Evolutionary conservation across 805 yeast genomes (phyloP).

Genomic region (Scheffersomyces spartinae): DNA sequence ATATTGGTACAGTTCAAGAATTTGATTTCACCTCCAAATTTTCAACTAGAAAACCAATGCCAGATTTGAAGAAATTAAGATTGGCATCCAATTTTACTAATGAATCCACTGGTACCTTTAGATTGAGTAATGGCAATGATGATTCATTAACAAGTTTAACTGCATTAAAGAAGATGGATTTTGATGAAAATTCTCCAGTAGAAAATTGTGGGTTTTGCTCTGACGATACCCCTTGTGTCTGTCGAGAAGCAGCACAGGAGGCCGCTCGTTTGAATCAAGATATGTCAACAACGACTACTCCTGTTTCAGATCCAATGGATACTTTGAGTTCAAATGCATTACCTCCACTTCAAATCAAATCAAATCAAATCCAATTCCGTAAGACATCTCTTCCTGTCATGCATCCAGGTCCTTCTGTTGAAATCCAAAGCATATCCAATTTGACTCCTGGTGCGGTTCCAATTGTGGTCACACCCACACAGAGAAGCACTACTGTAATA

Average conservation of each 20-base stretch:
- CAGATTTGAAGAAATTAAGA: slow-evolving; percentile 22
- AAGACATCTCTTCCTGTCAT: slow-evolving; percentile 40
- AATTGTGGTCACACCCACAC: slow-evolving; percentile 14
- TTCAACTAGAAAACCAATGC: slow-evolving; percentile 22
- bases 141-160: slow-evolving; percentile 2
- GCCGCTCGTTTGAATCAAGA: slow-evolving; percentile 25
- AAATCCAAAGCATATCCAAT: slow-evolving; percentile 33
- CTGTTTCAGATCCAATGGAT: too few species aligned
- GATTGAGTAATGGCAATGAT: slow-evolving; percentile 2
- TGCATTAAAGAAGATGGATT: slow-evolving; percentile 6
- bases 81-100: slow-evolving; percentile 3
- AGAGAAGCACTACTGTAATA: slow-evolving; percentile 5
- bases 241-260: slow-evolving; percentile 64
- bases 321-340: too few species aligned
- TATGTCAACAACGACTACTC: too few species aligned
- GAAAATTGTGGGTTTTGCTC: slow-evolving; percentile 92
- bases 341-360: slow-evolving; percentile 30
- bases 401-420: slow-evolving; percentile 55
- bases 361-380: slow-evolving; percentile 14
- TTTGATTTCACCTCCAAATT: slow-evolving; percentile 46
- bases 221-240: slow-evolving; percentile 84
- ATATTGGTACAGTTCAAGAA: slow-evolving; percentile 26
- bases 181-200: slow-evolving; percentile 37
- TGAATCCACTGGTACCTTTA: too few species aligned
- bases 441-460: slow-evolving; percentile 28